Evolutionary conservation across 2,329 filamentous ascomycete genomes (phyloP).

Genomic region (Penicillium palitans): DNA sequence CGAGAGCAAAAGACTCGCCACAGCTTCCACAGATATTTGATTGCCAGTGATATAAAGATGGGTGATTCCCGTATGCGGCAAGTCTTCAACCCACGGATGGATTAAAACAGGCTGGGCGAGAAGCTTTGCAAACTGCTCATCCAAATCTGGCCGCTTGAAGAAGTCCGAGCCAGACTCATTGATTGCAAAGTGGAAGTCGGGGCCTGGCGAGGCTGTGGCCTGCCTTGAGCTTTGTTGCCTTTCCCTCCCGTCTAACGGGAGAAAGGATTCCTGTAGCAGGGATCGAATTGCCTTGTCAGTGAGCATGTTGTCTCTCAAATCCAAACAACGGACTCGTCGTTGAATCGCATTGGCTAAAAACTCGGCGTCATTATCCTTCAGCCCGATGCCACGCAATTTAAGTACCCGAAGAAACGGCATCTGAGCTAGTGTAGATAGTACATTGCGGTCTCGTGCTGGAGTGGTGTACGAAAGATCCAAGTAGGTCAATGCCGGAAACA

Average conservation of each 20-base stretch:
- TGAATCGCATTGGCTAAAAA: conserved; percentile 55
- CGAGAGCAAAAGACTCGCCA: conserved; percentile 55
- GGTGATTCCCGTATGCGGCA: conserved; percentile 57
- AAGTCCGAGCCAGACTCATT: conserved; percentile 19
- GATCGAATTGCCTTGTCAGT: conserved; percentile 56
- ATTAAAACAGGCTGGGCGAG: conserved; percentile 53
- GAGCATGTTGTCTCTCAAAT: conserved; percentile 58
- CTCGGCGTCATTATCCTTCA: conserved; percentile 56
- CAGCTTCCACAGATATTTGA: conserved; percentile 55
- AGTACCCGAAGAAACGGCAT: conserved; percentile 57
- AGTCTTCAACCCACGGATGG: conserved; percentile 57
- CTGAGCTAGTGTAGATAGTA: conserved; percentile 50
- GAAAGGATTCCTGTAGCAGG: conserved; percentile 55
- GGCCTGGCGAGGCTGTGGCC: conserved; percentile 10
- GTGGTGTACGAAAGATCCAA: conserved; percentile 59
- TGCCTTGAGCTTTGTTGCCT: conserved; percentile 5
- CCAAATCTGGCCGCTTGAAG: conserved; percentile 36
- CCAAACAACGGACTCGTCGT: conserved; percentile 55
- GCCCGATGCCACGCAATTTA: conserved; percentile 55
- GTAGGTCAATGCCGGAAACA: conserved; percentile 58
- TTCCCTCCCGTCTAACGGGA: conserved; percentile 18
- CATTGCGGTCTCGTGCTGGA: conserved; percentile 50
- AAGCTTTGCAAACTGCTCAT: conserved; percentile 52
- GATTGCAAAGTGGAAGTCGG: conserved; percentile 10
- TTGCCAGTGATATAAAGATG: conserved; percentile 62